Evolutionary conservation across 257 asterid genomes (phyloP).

Genomic region (Prunella vulgaris): DNA sequence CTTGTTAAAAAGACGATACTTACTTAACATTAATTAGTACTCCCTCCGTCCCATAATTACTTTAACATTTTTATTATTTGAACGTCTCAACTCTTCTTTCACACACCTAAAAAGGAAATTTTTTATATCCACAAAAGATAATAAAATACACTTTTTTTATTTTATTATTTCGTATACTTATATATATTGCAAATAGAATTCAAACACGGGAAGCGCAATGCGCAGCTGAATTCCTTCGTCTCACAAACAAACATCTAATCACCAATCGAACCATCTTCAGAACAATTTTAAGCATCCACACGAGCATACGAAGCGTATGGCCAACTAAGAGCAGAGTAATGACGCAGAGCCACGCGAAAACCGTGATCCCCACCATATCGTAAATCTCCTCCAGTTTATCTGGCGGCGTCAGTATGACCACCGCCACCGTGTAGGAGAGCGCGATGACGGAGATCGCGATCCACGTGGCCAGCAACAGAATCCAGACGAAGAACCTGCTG

Average conservation of each 20-base stretch:
- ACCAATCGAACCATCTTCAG: background rate
- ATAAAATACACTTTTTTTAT: too few species aligned
- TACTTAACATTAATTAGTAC: too few species aligned
- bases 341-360: conserved; percentile 27
- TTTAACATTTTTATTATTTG: too few species aligned
- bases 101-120: too few species aligned
- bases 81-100: too few species aligned
- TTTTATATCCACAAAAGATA: too few species aligned
- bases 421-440: conserved; percentile 15
- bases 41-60: too few species aligned
- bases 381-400: background rate
- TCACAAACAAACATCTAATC: background rate
- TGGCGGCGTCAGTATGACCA: conserved; percentile 9
- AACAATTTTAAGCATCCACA: background rate
- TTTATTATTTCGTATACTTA: too few species aligned
- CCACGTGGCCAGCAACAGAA: conserved; percentile 27
- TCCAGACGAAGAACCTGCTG: conserved; percentile 20
- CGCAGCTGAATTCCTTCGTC: background rate
- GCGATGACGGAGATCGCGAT: conserved; percentile 27
- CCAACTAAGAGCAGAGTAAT: conserved; percentile 24
- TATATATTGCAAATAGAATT: too few species aligned
- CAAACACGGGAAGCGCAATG: background rate
- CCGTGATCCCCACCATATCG: conserved; percentile 13
- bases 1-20: too few species aligned
- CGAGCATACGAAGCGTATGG: conserved; percentile 25